Evolutionary conservation across 306 rosid species (phyloP), one percentile per base, ranked within the genome.

Genomic region (Castanospermum australe): DNA sequence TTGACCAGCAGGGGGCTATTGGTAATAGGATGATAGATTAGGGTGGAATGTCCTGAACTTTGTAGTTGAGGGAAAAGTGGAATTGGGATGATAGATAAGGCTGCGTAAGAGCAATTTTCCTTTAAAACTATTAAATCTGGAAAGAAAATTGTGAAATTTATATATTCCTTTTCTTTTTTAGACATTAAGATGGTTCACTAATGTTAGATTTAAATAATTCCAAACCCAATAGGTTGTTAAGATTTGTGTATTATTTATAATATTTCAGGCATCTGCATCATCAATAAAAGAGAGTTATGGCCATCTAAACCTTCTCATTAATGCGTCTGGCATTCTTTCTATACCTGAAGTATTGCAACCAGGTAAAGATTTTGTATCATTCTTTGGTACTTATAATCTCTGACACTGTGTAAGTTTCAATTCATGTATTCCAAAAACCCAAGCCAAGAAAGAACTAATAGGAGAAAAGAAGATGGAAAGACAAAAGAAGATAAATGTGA

Each of bases 251-350:
- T 80, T 39, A 38, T 68, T 60, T 36, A 20, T 64, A 39, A 75
- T 67, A 35, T 83, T 85, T 85, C 93, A 92, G 99, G 96, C 88
- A 85, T 87, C 92, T 64, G 94, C 97, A 20, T 86, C 78, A 82
- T 90, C 91, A 21, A 81, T 95, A 25, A 82, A 65, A 71, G 90
- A 92, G 78, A 88, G 73, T 75, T 91, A 87, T 73, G 99, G 99
- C 38, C 90, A 84, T 56, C 79, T 92, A 77, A 95, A 95, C 87
- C 92, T 95, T 83, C 96, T 95, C 8, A 85, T 95, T 54, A 95
- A 95, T 86, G 93, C 96, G 3, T 87, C 99, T 79, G 99, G 99
- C 20, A 83, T 95, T 91, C 97, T 95, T 74, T 92, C 97, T 60
- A 85, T 95, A 67, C 94, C 97, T 50, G 77, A 81, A 76, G 87